These are phyloP conservation scores for Ophioceras dolichostomum DNA, from an alignment of 2,329 filamentous ascomycete species.

Conservation along the genomic window DNA sequence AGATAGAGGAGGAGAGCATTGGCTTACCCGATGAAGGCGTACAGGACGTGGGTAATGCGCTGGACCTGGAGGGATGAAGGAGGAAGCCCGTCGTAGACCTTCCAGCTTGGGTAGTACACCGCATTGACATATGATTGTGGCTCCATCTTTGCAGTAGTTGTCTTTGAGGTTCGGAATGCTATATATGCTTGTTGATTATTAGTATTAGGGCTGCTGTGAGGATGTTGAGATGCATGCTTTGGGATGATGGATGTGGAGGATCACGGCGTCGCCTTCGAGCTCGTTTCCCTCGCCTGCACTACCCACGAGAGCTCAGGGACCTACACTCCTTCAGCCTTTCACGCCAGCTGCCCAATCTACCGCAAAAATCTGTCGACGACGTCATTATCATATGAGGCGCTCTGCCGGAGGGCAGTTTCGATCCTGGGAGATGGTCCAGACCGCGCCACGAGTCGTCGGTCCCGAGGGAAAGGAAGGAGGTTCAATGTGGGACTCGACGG, in stretches of 20 bases:
- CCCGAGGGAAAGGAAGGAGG: no score
- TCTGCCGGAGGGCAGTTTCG: no score
- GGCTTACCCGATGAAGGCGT: constrained; percentile 44
- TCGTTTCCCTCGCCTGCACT: no score
- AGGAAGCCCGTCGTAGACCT: constrained; percentile 46
- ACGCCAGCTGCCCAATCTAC: no score
- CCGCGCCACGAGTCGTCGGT: no score
- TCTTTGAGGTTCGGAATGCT: not conserved
- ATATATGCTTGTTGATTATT: not conserved
- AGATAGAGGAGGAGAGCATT: not conserved
- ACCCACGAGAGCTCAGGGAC: no score
- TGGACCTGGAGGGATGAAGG: constrained; percentile 43
- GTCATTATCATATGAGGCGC: no score
- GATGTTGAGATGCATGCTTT: not conserved
- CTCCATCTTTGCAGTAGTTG: not conserved
- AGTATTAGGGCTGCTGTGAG: not conserved
- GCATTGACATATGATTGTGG: constrained; percentile 16
- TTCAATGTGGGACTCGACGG: no score
- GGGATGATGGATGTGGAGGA: not conserved
- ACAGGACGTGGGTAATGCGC: constrained; percentile 51
- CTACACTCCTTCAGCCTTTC: no score
- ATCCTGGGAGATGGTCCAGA: no score
- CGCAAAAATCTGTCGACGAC: no score
- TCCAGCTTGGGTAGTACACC: constrained; percentile 56
- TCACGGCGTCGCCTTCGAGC: no score